Percentiles rank a stretch among this genome's conserved stretches.
phyloP scores from a whole-genome alignment of 352 stramenopile genomes.

The Phytopythium boreale region DNA sequence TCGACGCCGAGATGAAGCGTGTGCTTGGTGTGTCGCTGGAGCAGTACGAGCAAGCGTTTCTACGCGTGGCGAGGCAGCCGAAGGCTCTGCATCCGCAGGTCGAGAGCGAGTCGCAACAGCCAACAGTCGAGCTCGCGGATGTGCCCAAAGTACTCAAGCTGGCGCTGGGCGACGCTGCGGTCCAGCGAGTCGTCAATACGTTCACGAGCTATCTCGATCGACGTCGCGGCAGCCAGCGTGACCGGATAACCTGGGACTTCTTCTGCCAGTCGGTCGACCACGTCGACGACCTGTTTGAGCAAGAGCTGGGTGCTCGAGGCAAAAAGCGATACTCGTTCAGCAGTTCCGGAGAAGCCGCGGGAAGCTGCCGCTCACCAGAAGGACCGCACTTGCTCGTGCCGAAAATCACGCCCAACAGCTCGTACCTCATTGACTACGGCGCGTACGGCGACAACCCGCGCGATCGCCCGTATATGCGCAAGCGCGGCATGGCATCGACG shows the following conservation, averaged over 20 bases:
- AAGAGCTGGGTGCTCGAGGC: slow-evolving; percentile 19
- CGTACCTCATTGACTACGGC: slow-evolving; percentile 70
- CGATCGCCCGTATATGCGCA: slow-evolving; percentile 70
- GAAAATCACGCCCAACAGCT: slow-evolving; percentile 59
- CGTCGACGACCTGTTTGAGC: slow-evolving; percentile 33
- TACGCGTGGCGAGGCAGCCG: slow-evolving; percentile 17
- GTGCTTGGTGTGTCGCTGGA: slow-evolving; percentile 30
- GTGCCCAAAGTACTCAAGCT: slow-evolving; percentile 44
- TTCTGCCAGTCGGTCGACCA: slow-evolving; percentile 41
- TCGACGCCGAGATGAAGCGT: slow-evolving; percentile 40
- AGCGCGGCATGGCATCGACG: slow-evolving; percentile 75
- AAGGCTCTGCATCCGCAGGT: slow-evolving; percentile 26
- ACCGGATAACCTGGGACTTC: slow-evolving; percentile 52
- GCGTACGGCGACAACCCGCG: slow-evolving; percentile 58
- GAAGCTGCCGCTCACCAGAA: slow-evolving; percentile 21
- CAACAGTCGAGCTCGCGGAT: slow-evolving; percentile 43
- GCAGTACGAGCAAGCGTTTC: slow-evolving; percentile 49
- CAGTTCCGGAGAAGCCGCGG: slow-evolving; percentile 5
- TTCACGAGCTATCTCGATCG: slow-evolving; percentile 52
- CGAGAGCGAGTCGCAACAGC: slow-evolving; percentile 4
- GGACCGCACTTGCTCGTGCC: slow-evolving; percentile 35
- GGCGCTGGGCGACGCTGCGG: slow-evolving; percentile 28
- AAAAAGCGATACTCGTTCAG: slow-evolving; percentile 17
- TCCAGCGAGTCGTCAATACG: slow-evolving; percentile 31
- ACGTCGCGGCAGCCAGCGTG: slow-evolving; percentile 20